Evolutionary conservation across 495 filamentous ascomycete genomes (phyloP), one percentile per base, ranked within the genome.

Genomic region (Bombardia bombarda): DNA sequence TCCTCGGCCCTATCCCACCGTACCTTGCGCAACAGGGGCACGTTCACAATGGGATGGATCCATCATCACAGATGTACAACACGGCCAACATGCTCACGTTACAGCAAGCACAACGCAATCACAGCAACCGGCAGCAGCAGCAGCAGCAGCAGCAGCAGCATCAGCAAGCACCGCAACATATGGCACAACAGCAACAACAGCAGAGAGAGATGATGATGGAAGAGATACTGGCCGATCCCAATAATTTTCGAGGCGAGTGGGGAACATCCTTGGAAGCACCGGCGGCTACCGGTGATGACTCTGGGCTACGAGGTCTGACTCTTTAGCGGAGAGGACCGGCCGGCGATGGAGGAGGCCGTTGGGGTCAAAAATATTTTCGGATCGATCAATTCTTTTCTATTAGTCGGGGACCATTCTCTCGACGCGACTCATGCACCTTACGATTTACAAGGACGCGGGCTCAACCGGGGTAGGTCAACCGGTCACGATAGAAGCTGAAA

Each of bases 1-100:
- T 73, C 10, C 51, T 73, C 26, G 69, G 68, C 0, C 68, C 66
- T 10, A 46, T 70, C 10, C 67, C 70, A 19, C 57, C 66, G 10
- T 73, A 68, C 40, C 50, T 73, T 42, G 63, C 72, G 49, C 60
- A 62, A 32, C 59, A 63, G 5, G 56, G 58, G 17, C 51, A 47
- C 9, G 31, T 13, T 3, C 28, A 23, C 16, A 56, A 60, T 22
- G 59, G 64, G 13, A 45, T 71, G 23, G 58, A 65, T 39, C 56
- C 65, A 4, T 43, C 60, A 10, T 45, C 49, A 24, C 61, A 65
- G 18, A 65, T 69, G 63, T 72, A 64, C 38, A 40, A 40, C 38
- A 37, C 52, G 23, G 22, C 60, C 21, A 47, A 43, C 40, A 44
- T 53, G 47, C 31, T 51, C 0, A 32, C 35, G 6, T 44, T 52